Percentiles rank a stretch among this genome's conserved stretches.
These are phyloP conservation scores for Pseudofabraea citricarpa DNA, from an alignment of 2,329 filamentous ascomycete genomes.

Conservation along the genomic window DNA sequence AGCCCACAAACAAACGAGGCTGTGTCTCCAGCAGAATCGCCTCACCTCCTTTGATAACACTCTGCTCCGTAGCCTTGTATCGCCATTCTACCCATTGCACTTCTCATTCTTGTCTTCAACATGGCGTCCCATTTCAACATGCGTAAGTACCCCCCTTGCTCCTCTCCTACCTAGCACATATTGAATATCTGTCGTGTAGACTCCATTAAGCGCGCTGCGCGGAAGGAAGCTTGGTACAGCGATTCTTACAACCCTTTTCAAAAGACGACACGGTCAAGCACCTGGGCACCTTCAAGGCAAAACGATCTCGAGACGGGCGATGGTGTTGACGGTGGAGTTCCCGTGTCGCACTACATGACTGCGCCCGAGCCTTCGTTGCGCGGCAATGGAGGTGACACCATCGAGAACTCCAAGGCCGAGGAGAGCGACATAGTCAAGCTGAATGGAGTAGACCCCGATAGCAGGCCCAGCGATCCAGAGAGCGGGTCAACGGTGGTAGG, in stretches of 20 bases:
- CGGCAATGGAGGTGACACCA: not conserved
- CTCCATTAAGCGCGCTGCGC: constrained; percentile 16
- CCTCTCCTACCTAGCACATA: not conserved
- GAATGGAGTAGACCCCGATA: constrained; percentile 5
- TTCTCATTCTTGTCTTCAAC: no score
- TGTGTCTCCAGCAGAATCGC: no score
- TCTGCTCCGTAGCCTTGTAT: no score
- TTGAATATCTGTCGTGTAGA: constrained; percentile 2
- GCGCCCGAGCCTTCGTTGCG: constrained; percentile 6
- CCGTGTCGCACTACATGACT: constrained; percentile 8
- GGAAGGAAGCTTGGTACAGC: constrained; percentile 26
- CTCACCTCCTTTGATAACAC: no score
- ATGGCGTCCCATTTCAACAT: constrained; percentile 1
- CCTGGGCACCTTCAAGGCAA: constrained; percentile 7
- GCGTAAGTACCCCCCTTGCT: not conserved
- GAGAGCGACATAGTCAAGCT: constrained; percentile 12
- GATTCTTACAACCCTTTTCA: constrained; percentile 25
- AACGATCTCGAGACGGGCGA: constrained; percentile 11
- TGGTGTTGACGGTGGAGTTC: not conserved
- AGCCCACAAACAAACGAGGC: no score
- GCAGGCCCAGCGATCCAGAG: constrained; percentile 13
- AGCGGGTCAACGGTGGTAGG: constrained; percentile 11
- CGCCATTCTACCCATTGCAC: no score
- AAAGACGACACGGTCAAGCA: constrained; percentile 17
- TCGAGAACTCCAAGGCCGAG: constrained; percentile 6